Percentiles rank a stretch among this genome's conserved stretches.
phyloP scores from a whole-genome alignment of 768 basidiomycete species.

The Lentinula aciculospora region DNA sequence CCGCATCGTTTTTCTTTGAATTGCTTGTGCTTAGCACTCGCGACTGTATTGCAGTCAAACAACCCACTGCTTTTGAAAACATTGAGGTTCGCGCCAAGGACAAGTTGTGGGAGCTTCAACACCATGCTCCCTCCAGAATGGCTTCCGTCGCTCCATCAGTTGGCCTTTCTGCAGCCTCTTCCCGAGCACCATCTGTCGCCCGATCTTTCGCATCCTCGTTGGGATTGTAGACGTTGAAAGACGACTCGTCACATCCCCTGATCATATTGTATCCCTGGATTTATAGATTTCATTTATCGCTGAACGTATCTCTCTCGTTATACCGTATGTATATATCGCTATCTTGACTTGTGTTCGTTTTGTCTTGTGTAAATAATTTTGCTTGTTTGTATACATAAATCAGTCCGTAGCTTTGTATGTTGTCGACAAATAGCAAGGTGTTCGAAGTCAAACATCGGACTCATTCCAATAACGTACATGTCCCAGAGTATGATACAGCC shows the following conservation, averaged over 20 bases:
- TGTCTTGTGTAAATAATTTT: constrained; percentile 7
- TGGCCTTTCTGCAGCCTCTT: constrained; percentile 15
- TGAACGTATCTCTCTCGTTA: background rate
- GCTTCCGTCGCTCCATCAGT: constrained; percentile 19
- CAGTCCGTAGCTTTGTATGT: constrained; percentile 3
- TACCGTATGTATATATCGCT: background rate
- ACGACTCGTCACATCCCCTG: background rate
- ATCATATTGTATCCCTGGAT: background rate
- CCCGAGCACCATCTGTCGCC: constrained; percentile 21
- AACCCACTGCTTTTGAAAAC: constrained; percentile 73
- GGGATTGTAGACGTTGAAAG: constrained; percentile 20
- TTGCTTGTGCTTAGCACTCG: constrained; percentile 90
- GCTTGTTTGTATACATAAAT: constrained; percentile 10
- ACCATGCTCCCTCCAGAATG: constrained; percentile 22
- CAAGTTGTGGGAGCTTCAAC: constrained; percentile 68
- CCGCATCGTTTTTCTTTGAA: constrained; percentile 97
- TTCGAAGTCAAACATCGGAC: too few species aligned
- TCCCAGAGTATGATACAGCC: too few species aligned
- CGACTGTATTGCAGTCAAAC: constrained; percentile 81
- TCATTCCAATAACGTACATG: too few species aligned
- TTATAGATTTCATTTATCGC: background rate
- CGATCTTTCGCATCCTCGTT: constrained; percentile 43
- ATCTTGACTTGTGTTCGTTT: background rate
- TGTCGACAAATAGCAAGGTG: too few species aligned
- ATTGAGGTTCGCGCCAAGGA: constrained; percentile 80